A percentile compares a stretch with the other conserved stretches of the same genome.
Conservation (phyloP, 2,329 filamentous ascomycete species). For the Colletotrichum lupini region DNA sequence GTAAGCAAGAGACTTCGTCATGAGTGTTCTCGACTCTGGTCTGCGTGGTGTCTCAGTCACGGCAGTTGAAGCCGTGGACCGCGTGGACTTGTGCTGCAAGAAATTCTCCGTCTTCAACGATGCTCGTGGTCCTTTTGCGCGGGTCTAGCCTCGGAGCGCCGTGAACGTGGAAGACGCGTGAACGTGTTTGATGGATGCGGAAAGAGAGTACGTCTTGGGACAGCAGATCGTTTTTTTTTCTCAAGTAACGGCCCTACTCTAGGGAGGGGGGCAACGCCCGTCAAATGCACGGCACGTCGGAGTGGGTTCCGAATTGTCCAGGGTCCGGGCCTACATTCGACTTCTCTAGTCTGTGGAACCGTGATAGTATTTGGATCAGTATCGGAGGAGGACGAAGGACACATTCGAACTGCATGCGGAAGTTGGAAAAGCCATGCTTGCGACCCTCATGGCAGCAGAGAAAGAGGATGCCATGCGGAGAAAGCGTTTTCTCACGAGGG, state of each 20-base stretch:
- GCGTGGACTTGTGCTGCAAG: background rate
- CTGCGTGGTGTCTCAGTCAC: background rate
- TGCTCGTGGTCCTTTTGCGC: background rate
- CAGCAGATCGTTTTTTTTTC: too few species aligned
- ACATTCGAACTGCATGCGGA: constrained; percentile 1
- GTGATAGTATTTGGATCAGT: background rate
- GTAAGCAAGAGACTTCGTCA: background rate
- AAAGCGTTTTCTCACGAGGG: background rate
- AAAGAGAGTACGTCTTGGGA: background rate
- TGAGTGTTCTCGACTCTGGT: background rate
- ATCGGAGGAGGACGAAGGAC: background rate
- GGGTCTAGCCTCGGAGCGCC: background rate
- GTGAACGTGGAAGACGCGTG: background rate
- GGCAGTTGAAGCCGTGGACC: background rate
- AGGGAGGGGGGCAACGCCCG: background rate
- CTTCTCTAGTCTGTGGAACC: background rate
- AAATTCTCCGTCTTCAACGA: background rate
- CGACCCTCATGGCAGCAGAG: background rate
- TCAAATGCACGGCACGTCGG: background rate
- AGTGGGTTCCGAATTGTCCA: background rate
- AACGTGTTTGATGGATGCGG: background rate
- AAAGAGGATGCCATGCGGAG: background rate
- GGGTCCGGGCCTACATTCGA: background rate
- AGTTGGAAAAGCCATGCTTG: background rate
- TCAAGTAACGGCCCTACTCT: background rate